Evolutionary conservation across 805 yeast genomes (phyloP).

Genomic region (Saturnispora gosingensis): DNA sequence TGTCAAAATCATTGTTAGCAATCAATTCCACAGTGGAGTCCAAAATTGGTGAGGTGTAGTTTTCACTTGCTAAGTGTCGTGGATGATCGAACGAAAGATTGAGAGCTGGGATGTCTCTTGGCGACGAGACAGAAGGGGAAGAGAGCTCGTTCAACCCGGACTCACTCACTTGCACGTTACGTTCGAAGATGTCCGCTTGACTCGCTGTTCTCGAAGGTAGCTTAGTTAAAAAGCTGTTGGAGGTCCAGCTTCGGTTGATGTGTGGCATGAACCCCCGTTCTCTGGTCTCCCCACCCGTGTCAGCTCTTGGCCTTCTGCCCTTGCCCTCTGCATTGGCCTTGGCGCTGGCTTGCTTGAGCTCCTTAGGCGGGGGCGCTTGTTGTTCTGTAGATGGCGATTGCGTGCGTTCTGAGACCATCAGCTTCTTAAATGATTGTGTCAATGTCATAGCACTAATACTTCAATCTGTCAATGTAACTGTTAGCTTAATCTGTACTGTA

Average conservation of each 20-base stretch:
- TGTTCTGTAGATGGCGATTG: neutral
- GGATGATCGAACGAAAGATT: constrained; percentile 4
- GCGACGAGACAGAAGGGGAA: neutral
- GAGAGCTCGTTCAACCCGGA: neutral
- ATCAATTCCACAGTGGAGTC: constrained; percentile 67
- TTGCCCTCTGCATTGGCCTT: neutral
- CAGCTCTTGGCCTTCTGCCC: neutral
- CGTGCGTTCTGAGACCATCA: neutral
- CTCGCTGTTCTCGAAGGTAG: constrained; percentile 1
- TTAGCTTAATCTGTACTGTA: neutral
- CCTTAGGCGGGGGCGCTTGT: neutral
- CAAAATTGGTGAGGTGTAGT: constrained; percentile 71
- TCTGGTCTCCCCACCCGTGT: neutral
- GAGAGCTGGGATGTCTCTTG: neutral
- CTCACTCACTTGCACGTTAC: constrained; percentile 9
- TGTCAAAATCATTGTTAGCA: constrained; percentile 52
- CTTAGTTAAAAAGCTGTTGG: neutral
- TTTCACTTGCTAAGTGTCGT: constrained; percentile 39
- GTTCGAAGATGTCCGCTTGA: constrained; percentile 11
- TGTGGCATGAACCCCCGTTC: neutral
- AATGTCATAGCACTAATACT: neutral
- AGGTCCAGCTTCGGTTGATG: neutral
- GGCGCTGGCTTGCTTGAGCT: neutral
- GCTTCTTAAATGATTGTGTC: neutral
- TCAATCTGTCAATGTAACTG: neutral